A percentile compares a stretch with the other conserved stretches of the same genome.
These are phyloP conservation scores for Trichocladium uniseriatum DNA, from an alignment of 495 filamentous ascomycete genomes.

Conservation along the genomic window DNA sequence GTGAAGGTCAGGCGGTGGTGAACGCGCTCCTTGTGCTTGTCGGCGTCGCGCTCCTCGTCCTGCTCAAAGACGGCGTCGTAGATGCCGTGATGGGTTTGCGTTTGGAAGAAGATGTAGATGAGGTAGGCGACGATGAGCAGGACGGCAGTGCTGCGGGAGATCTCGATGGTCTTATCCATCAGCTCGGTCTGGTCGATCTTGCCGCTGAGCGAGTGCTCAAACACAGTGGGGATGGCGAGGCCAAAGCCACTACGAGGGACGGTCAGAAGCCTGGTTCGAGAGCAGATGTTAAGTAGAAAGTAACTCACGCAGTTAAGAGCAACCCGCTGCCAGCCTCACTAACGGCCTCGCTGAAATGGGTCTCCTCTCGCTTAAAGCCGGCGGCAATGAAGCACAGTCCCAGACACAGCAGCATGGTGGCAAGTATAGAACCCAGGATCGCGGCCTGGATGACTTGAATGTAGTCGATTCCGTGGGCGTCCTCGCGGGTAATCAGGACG, in stretches of 20 bases:
- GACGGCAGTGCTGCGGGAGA: constrained; percentile 68
- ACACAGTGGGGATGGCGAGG: constrained; percentile 74
- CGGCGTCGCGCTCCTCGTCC: constrained; percentile 64
- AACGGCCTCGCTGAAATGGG: constrained; percentile 64
- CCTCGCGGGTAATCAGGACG: constrained; percentile 44
- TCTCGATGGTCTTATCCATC: constrained; percentile 43
- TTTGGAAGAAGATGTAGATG: constrained; percentile 73
- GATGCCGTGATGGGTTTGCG: constrained; percentile 71
- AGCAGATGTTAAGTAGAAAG: background rate
- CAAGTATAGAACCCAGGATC: constrained; percentile 25
- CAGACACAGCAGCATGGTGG: constrained; percentile 30
- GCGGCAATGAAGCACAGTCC: constrained; percentile 58
- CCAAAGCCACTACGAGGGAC: constrained; percentile 51
- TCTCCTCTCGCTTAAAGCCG: constrained; percentile 55
- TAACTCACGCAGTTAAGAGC: constrained; percentile 61
- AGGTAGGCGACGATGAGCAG: constrained; percentile 72
- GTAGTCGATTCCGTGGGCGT: constrained; percentile 23
- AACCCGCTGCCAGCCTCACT: constrained; percentile 75
- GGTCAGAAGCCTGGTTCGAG: background rate
- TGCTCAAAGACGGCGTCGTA: constrained; percentile 53
- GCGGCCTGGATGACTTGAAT: constrained; percentile 59
- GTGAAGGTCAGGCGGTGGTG: constrained; percentile 69
- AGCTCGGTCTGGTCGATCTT: constrained; percentile 32
- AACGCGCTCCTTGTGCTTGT: constrained; percentile 52
- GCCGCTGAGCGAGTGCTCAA: constrained; percentile 50